Percentiles rank a stretch among this genome's conserved stretches.
Conservation (phyloP, 2,329 filamentous ascomycete species). For the Aspergillus pseudoviridinutans region DNA sequence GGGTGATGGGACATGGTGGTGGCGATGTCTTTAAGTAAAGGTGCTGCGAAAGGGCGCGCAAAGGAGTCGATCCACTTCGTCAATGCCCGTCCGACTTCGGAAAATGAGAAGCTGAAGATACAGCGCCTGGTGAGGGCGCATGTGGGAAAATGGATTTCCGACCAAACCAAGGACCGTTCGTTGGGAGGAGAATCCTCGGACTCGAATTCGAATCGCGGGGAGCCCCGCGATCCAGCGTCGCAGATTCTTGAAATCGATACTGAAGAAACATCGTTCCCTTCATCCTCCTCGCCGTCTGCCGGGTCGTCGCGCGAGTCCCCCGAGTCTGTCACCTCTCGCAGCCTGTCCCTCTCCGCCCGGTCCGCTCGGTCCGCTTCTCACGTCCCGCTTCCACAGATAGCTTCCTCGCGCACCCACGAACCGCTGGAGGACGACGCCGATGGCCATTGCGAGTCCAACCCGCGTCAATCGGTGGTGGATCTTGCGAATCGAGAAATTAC, state of each 20-base stretch:
- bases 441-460: background rate
- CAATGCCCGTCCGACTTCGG: constrained; percentile 30
- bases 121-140: constrained; percentile 31
- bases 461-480: background rate
- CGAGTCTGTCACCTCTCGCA: background rate
- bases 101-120: constrained; percentile 23
- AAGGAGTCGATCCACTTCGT: constrained; percentile 30
- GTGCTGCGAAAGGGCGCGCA: constrained; percentile 11
- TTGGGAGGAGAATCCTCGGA: constrained; percentile 9
- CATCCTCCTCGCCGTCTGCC: constrained; percentile 6
- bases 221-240: background rate
- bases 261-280: background rate
- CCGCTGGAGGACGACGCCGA: background rate
- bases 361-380: background rate
- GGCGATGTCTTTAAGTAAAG: constrained; percentile 24
- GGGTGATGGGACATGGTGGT: constrained; percentile 3
- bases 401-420: background rate
- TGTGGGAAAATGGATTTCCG: constrained; percentile 35
- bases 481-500: background rate
- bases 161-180: constrained; percentile 30
- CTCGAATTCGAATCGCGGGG: background rate
- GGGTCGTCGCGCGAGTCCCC: background rate
- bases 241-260: background rate
- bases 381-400: background rate
- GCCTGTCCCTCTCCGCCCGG: background rate